Percentiles rank a stretch among this genome's conserved stretches.
These are phyloP conservation scores for Porpolomopsis calyptriformis DNA, from an alignment of 768 basidiomycete genomes.

Conservation along the genomic window DNA sequence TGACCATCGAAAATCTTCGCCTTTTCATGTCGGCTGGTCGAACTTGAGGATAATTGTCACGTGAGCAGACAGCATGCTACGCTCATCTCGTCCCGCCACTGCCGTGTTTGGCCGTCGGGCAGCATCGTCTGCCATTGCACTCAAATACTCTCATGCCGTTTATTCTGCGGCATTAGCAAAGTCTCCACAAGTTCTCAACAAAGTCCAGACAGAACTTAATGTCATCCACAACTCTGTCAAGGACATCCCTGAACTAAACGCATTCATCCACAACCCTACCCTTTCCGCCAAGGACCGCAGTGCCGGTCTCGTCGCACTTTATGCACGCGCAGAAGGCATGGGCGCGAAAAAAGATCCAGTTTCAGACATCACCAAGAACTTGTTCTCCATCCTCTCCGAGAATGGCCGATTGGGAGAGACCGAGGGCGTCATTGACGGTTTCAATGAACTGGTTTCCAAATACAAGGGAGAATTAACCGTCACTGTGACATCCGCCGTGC, in stretches of 20 bases:
- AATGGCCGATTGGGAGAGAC: slow-evolving; percentile 87
- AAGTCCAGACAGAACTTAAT: slow-evolving; percentile 78
- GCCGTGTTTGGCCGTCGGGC: slow-evolving; percentile 57
- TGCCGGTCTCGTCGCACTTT: slow-evolving; percentile 56
- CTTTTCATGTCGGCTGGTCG: no score
- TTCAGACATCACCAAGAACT: slow-evolving; percentile 84
- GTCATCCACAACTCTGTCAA: slow-evolving; percentile 61
- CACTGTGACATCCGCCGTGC: slow-evolving; percentile 77
- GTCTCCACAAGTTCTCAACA: slow-evolving; percentile 72
- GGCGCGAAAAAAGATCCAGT: slow-evolving; percentile 62
- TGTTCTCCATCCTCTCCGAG: slow-evolving; percentile 81
- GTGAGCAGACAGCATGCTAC: no score
- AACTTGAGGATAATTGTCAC: no score
- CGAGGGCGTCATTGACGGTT: slow-evolving; percentile 79
- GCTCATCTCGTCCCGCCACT: no score
- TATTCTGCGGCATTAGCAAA: slow-evolving; percentile 75
- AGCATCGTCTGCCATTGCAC: slow-evolving; percentile 57
- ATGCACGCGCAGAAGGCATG: slow-evolving; percentile 51
- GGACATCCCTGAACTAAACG: slow-evolving; percentile 48
- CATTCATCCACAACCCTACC: slow-evolving; percentile 85
- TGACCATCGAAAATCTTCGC: background rate
- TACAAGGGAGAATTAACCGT: slow-evolving; percentile 92
- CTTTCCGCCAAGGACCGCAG: slow-evolving; percentile 70
- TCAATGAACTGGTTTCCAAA: slow-evolving; percentile 78
- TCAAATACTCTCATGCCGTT: slow-evolving; percentile 77